A percentile compares a stretch with the other conserved stretches of the same genome.
phyloP scores from a whole-genome alignment of 1,284 basidiomycete species.

The Ceratobasidium sp. region DNA sequence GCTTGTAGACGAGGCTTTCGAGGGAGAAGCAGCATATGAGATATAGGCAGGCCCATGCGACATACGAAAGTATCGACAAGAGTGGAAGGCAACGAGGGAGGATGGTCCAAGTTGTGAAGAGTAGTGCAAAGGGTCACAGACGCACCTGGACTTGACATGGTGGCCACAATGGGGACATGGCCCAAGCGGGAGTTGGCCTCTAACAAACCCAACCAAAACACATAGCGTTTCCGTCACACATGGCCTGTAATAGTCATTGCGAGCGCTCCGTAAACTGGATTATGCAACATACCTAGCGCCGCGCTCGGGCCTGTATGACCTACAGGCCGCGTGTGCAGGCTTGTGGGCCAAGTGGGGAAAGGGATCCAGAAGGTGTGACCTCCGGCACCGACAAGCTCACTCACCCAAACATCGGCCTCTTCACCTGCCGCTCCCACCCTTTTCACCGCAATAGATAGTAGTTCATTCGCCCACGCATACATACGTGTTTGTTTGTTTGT shows the following conservation, averaged over 20 bases:
- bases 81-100: background rate
- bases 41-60: too few relatives aligned
- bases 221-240: background rate
- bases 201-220: background rate
- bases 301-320: background rate
- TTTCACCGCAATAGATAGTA: slow-evolving; percentile 23
- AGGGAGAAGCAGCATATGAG: background rate
- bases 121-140: background rate
- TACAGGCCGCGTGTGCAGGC: background rate
- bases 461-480: slow-evolving; percentile 7
- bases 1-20: slow-evolving; percentile 2
- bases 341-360: too few relatives aligned
- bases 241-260: background rate
- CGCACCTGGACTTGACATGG: background rate
- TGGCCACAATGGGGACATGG: background rate
- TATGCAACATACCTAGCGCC: background rate
- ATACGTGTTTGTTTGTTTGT: too few relatives aligned
- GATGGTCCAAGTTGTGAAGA: background rate
- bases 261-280: too few relatives aligned
- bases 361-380: background rate
- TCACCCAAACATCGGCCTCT: background rate
- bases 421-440: background rate
- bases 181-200: background rate
- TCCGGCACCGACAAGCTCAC: background rate
- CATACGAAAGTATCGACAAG: background rate